These are phyloP conservation scores for Ophiostoma montium DNA, from an alignment of 2,329 filamentous ascomycete species.

Conservation along the genomic window DNA sequence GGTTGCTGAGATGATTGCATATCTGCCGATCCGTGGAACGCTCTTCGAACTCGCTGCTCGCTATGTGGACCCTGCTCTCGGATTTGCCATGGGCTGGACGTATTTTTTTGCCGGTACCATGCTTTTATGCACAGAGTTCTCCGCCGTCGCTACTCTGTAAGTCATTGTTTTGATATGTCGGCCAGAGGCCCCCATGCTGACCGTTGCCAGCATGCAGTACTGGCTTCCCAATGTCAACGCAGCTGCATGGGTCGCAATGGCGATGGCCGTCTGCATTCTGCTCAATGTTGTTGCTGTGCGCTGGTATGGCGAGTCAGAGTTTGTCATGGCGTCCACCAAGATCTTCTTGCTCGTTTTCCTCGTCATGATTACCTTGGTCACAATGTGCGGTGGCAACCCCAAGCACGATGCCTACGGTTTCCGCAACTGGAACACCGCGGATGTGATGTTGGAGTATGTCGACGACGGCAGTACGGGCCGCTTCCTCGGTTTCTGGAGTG, in stretches of 20 bases:
- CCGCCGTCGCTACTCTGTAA: conserved; percentile 2
- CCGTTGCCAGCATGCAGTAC: conserved; percentile 3
- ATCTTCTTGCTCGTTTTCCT: conserved; percentile 38
- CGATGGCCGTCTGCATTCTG: conserved; percentile 2
- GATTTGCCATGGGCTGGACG: conserved; percentile 38
- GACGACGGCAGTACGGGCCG: conserved; percentile 27
- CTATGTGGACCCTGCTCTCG: conserved; percentile 50
- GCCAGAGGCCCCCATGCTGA: too few species aligned
- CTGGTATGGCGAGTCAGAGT: conserved; percentile 27
- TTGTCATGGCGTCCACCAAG: conserved; percentile 32
- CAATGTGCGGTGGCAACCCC: conserved; percentile 42
- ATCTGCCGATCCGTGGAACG: conserved; percentile 47
- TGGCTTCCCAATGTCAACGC: conserved; percentile 1
- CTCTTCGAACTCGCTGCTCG: conserved; percentile 51
- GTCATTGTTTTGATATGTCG: background rate
- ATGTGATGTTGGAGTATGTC: conserved; percentile 22
- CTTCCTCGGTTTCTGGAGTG: conserved; percentile 15
- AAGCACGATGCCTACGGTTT: conserved; percentile 31
- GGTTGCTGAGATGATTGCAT: conserved; percentile 49
- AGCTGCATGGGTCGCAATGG: background rate
- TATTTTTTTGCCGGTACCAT: conserved; percentile 21
- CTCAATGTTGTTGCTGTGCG: conserved; percentile 22
- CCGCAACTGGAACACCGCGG: conserved; percentile 28
- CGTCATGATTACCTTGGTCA: conserved; percentile 39
- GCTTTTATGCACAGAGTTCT: conserved; percentile 1